Evolutionary conservation across 2,329 filamentous ascomycete genomes (phyloP).

Genomic region (Paraphoma sp.): DNA sequence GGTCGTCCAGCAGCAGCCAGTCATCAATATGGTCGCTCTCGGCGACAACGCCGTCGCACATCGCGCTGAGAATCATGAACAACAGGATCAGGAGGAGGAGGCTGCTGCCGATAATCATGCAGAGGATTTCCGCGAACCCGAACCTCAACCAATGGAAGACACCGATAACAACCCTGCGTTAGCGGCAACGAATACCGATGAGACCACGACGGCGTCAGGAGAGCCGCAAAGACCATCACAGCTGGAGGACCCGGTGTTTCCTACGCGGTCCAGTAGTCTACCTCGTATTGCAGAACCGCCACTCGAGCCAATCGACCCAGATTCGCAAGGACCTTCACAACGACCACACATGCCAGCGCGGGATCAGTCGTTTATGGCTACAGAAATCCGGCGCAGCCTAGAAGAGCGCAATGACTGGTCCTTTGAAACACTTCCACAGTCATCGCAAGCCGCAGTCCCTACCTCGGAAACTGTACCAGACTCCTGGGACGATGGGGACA

Average conservation of each 20-base stretch:
- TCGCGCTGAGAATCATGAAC: slow-evolving; percentile 31
- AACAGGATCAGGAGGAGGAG: slow-evolving; percentile 13
- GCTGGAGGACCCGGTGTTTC: neutral
- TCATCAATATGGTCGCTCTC: slow-evolving; percentile 74
- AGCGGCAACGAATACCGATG: neutral
- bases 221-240: neutral
- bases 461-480: slow-evolving; percentile 16
- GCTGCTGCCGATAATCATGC: slow-evolving; percentile 1
- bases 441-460: slow-evolving; percentile 1
- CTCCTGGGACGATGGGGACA: slow-evolving; percentile 37
- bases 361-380: slow-evolving; percentile 54
- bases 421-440: slow-evolving; percentile 30
- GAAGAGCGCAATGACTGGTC: slow-evolving; percentile 52
- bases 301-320: slow-evolving; percentile 6
- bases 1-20: slow-evolving; percentile 96
- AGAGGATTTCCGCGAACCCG: neutral
- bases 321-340: slow-evolving; percentile 21
- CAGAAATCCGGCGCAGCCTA: slow-evolving; percentile 55
- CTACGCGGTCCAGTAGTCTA: slow-evolving; percentile 21
- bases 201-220: neutral
- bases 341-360: slow-evolving; percentile 57
- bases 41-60: slow-evolving; percentile 38
- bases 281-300: slow-evolving; percentile 2
- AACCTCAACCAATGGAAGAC: slow-evolving; percentile 11
- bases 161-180: neutral